Evolutionary conservation across 805 yeast species (phyloP).

Genomic region (Metschnikowia amazonensis): DNA sequence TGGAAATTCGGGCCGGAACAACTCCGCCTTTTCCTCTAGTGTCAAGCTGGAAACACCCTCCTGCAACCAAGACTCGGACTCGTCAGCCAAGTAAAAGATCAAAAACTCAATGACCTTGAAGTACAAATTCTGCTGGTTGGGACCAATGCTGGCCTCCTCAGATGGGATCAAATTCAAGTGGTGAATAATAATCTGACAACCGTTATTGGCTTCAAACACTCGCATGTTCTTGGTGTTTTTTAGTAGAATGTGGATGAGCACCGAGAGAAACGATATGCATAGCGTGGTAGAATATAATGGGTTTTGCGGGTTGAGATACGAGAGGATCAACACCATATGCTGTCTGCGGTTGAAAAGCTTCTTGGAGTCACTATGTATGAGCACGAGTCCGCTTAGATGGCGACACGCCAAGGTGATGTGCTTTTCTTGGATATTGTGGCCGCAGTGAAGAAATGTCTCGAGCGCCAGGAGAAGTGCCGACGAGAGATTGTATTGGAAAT

Average conservation of each 20-base stretch:
- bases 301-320: constrained; percentile 19
- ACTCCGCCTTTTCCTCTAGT: constrained; percentile 29
- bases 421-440: constrained; percentile 6
- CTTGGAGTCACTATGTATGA: constrained; percentile 57
- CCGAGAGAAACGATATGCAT: constrained; percentile 42
- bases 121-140: constrained; percentile 47
- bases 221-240: constrained; percentile 56
- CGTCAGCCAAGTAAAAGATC: constrained; percentile 66
- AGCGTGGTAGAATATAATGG: constrained; percentile 15
- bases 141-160: not conserved
- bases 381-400: constrained; percentile 55
- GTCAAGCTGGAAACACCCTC: constrained; percentile 4
- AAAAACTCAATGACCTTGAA: constrained; percentile 66
- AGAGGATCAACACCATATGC: constrained; percentile 37
- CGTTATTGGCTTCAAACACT: constrained; percentile 53
- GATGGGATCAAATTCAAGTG: constrained; percentile 22
- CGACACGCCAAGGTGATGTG: constrained; percentile 25
- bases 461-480: constrained; percentile 28
- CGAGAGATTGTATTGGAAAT: constrained; percentile 49
- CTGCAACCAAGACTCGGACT: constrained; percentile 27
- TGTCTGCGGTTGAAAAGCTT: constrained; percentile 40
- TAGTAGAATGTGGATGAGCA: constrained; percentile 56
- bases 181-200: constrained; percentile 50
- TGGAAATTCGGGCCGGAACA: constrained; percentile 36
- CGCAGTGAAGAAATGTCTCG: constrained; percentile 3